These are phyloP conservation scores for Hypoxylon subgilvum DNA, from an alignment of 495 filamentous ascomycete genomes.

Conservation along the genomic window DNA sequence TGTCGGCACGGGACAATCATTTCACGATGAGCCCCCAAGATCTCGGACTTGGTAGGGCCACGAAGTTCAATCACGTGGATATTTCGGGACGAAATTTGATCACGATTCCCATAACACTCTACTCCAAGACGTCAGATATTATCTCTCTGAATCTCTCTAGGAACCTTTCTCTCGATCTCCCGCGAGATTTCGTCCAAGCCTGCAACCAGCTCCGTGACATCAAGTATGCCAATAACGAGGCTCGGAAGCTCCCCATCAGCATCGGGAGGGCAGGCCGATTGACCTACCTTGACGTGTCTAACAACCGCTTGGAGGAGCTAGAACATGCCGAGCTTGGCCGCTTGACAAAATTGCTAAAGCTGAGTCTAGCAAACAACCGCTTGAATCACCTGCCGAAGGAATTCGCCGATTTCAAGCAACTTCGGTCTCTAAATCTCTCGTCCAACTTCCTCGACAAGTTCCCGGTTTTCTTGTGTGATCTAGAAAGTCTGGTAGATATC, in stretches of 20 bases:
- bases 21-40: constrained; percentile 67
- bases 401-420: constrained; percentile 74
- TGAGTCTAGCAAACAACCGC: constrained; percentile 92
- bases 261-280: constrained; percentile 80
- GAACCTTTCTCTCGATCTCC: constrained; percentile 90
- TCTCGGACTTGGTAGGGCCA: constrained; percentile 74
- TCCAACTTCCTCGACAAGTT: constrained; percentile 90
- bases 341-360: constrained; percentile 73
- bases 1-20: constrained; percentile 85
- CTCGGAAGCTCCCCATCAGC: constrained; percentile 82
- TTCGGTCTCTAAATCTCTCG: constrained; percentile 85
- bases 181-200: constrained; percentile 93
- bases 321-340: constrained; percentile 75
- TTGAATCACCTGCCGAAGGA: constrained; percentile 76
- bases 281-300: constrained; percentile 90
- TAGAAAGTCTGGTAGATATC: constrained; percentile 85
- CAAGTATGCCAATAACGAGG: constrained; percentile 91
- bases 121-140: constrained; percentile 89
- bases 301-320: constrained; percentile 86
- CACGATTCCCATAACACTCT: constrained; percentile 92
- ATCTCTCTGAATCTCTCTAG: constrained; percentile 91
- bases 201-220: constrained; percentile 93
- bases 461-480: constrained; percentile 78
- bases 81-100: constrained; percentile 88
- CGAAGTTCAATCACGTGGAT: constrained; percentile 93